Evolutionary conservation across 768 basidiomycete genomes (phyloP), one percentile per base, ranked within the genome.

Genomic region (Hygrocybe coccinea): DNA sequence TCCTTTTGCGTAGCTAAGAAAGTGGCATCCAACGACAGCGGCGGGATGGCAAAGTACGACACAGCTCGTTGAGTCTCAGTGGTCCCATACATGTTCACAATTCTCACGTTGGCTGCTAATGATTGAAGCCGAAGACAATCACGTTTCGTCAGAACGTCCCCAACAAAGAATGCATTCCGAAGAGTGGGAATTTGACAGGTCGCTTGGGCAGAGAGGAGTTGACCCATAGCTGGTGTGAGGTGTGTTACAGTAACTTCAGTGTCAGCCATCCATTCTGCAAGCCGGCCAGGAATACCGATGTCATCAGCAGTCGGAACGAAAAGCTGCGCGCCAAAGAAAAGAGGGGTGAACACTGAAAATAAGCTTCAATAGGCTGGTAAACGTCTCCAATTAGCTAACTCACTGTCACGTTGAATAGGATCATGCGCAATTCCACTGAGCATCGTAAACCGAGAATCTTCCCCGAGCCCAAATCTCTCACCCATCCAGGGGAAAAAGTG

Each of bases 401-500:
- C 57, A 98, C 95, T 99, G 65, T 99, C 97, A 62, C 97, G 84
- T 67, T 99, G 97, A 61, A 99, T 97, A 9, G 97, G 97, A 71
- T 99, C 97, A 65, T 99, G 97, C 11, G 97, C 97, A 53, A 99
- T 99, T 17, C 97, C 97, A 62, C 92, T 95, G 29, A 99, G 80
- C 97, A 99, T 98, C 0, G 97, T 98, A 65, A 97, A 99, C 70
- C 84, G 91, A 59, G 89, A 91, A 29, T 77, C 71, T 56, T 84
- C 76, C 36, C 77, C 74, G 47, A 99, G 72, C 1, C 80, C 85
- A 67, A 98, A 99, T 29, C 85, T 74, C 66, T 91, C 74, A 19
- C 88, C 87, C 97, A 99, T 98, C 97, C 97, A 99, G 2, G 95
- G 95, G 82, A 98, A 98, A 80, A 98, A 99, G 68, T 98, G 97